Evolutionary conservation across 73 alveolate species (phyloP).

Genomic region (Symbiodinium natans): DNA sequence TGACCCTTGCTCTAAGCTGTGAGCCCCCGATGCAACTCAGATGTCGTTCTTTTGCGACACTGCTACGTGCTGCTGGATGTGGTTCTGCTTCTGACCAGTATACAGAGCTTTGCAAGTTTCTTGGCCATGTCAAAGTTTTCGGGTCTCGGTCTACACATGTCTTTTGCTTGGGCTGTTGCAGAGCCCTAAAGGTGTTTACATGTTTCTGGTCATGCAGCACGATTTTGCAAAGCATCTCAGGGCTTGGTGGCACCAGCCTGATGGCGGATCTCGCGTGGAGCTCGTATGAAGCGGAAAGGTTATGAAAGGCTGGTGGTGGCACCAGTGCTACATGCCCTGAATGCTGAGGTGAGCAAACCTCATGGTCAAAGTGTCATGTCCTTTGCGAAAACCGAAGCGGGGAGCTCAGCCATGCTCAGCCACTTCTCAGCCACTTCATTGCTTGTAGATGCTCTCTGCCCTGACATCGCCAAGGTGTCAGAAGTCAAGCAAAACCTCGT

Average conservation of each 20-base stretch:
- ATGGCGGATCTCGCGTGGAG: conserved; percentile 8
- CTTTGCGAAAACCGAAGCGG: background rate
- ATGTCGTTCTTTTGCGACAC: conserved; percentile 65
- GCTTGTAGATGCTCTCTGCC: background rate
- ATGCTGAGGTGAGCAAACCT: conserved; percentile 25
- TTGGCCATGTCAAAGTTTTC: background rate
- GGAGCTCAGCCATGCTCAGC: background rate
- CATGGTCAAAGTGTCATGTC: conserved; percentile 41
- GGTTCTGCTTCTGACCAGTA: conserved; percentile 34
- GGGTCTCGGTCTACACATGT: background rate
- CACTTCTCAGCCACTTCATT: background rate
- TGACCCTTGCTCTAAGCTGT: too few species aligned
- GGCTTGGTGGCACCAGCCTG: conserved; percentile 57
- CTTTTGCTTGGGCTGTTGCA: background rate
- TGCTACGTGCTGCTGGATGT: conserved; percentile 44
- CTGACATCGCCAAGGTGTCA: conserved; percentile 10
- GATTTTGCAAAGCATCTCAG: background rate
- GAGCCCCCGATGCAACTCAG: conserved; percentile 22
- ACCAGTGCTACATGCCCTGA: background rate
- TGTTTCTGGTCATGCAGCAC: background rate
- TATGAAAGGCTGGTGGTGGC: background rate
- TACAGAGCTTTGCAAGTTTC: conserved; percentile 52
- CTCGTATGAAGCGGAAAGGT: background rate
- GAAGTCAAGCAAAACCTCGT: conserved; percentile 26
- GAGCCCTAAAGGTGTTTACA: background rate